Percentiles rank a stretch among this genome's conserved stretches.
phyloP scores from a whole-genome alignment of 2,329 filamentous ascomycete genomes.

The Colletotrichum tanaceti region DNA sequence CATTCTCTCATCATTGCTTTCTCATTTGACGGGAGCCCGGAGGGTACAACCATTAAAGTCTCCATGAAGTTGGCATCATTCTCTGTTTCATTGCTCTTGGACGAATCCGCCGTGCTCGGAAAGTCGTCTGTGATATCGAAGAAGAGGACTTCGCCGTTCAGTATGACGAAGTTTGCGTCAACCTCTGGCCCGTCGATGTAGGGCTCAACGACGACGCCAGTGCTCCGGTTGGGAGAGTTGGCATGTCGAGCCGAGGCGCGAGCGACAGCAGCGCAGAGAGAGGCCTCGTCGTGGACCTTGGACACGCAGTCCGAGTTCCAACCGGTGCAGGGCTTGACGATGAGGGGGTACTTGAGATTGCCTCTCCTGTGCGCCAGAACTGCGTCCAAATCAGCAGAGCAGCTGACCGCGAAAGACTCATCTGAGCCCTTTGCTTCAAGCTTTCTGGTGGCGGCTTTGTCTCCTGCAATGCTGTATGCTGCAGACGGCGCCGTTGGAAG shows the following conservation, averaged over 20 bases:
- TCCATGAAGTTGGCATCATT: conserved; percentile 44
- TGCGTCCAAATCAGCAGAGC: conserved; percentile 40
- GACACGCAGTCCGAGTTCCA: conserved; percentile 50
- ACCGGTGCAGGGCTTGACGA: conserved; percentile 53
- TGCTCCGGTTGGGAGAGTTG: conserved; percentile 40
- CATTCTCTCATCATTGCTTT: conserved; percentile 41
- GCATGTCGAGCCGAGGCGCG: conserved; percentile 40
- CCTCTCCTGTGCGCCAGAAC: conserved; percentile 18
- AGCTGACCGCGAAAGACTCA: conserved; percentile 39
- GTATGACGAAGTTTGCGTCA: conserved; percentile 55
- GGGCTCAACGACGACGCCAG: conserved; percentile 51
- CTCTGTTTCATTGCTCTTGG: not conserved
- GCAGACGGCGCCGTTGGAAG: conserved; percentile 47
- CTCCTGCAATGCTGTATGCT: conserved; percentile 46
- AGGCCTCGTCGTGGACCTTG: conserved; percentile 45
- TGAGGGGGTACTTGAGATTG: conserved; percentile 45
- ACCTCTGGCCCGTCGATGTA: conserved; percentile 57
- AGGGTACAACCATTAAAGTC: conserved; percentile 44
- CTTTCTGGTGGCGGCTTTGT: conserved; percentile 48
- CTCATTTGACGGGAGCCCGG: conserved; percentile 43
- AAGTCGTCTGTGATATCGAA: conserved; percentile 54
- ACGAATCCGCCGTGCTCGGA: conserved; percentile 45
- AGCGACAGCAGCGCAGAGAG: conserved; percentile 45
- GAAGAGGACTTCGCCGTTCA: conserved; percentile 54
- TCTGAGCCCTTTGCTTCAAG: conserved; percentile 40